These are phyloP conservation scores for Kwoniella bestiolae DNA, from an alignment of 768 basidiomycete species.

Conservation along the genomic window DNA sequence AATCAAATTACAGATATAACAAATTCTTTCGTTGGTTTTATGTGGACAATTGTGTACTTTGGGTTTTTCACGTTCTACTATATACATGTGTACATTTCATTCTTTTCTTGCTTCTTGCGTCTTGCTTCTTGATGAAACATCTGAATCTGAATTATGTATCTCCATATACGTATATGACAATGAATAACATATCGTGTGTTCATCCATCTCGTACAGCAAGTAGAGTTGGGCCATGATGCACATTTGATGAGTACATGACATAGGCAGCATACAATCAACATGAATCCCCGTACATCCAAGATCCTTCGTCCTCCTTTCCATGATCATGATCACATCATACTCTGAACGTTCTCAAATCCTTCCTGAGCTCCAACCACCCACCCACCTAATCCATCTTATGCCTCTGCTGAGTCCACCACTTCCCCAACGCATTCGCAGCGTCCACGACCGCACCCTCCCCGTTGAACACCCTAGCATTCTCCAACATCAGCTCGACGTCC, in stretches of 20 bases:
- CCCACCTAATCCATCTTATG: constrained; percentile 36
- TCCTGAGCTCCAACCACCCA: not conserved
- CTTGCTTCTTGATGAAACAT: not conserved
- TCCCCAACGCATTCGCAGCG: constrained; percentile 38
- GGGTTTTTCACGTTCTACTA: too few relatives aligned
- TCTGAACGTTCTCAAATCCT: too few relatives aligned
- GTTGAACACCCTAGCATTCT: constrained; percentile 89
- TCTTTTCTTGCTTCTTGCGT: not conserved
- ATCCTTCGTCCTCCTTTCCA: not conserved
- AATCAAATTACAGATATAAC: not conserved
- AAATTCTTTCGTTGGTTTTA: not conserved
- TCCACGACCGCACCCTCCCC: constrained; percentile 58
- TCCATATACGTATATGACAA: not conserved
- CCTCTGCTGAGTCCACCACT: constrained; percentile 48
- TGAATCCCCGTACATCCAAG: too few relatives aligned
- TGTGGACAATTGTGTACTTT: not conserved
- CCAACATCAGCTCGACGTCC: constrained; percentile 83
- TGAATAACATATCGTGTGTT: too few relatives aligned
- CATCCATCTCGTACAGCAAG: too few relatives aligned
- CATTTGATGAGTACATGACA: too few relatives aligned
- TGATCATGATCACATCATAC: not conserved
- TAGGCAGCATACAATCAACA: too few relatives aligned
- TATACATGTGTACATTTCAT: not conserved
- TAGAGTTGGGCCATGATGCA: too few relatives aligned
- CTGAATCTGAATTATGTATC: not conserved